Percentiles rank a stretch among this genome's conserved stretches.
These are phyloP conservation scores for Plasmodium gonderi DNA, from an alignment of 169 alveolate species.

Conservation along the genomic window DNA sequence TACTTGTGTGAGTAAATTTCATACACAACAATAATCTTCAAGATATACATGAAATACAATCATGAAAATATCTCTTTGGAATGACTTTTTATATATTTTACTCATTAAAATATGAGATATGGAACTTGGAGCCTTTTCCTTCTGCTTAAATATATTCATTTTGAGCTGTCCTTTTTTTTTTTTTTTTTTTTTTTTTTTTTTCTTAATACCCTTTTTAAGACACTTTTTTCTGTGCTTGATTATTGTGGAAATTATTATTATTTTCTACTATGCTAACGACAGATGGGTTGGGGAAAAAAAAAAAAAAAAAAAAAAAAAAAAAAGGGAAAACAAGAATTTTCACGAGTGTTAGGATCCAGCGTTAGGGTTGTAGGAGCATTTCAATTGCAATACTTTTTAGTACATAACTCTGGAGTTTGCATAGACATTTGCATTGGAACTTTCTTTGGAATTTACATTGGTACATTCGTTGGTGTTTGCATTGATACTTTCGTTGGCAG, in stretches of 20 bases:
- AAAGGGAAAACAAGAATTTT: neutral
- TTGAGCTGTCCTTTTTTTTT: neutral
- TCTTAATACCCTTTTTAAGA: neutral
- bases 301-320: neutral
- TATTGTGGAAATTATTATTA: neutral
- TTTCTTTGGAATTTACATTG: neutral
- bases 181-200: neutral
- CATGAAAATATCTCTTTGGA: neutral
- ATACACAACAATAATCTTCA: neutral
- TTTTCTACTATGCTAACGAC: neutral
- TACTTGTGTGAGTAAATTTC: neutral
- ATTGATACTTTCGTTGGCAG: neutral
- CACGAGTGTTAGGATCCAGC: neutral
- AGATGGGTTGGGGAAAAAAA: neutral
- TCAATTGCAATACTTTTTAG: neutral
- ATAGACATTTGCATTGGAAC: neutral
- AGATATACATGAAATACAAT: neutral
- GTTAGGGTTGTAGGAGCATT: neutral
- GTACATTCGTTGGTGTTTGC: neutral
- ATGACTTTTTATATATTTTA: slow-evolving; percentile 17
- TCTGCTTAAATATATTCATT: slow-evolving; percentile 68
- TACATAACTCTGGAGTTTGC: neutral
- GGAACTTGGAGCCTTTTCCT: slow-evolving; percentile 26
- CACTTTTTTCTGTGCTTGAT: neutral
- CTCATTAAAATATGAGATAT: slow-evolving; percentile 69